Evolutionary conservation across 1,284 basidiomycete genomes (phyloP).

Genomic region (Puccinia brachypodii): DNA sequence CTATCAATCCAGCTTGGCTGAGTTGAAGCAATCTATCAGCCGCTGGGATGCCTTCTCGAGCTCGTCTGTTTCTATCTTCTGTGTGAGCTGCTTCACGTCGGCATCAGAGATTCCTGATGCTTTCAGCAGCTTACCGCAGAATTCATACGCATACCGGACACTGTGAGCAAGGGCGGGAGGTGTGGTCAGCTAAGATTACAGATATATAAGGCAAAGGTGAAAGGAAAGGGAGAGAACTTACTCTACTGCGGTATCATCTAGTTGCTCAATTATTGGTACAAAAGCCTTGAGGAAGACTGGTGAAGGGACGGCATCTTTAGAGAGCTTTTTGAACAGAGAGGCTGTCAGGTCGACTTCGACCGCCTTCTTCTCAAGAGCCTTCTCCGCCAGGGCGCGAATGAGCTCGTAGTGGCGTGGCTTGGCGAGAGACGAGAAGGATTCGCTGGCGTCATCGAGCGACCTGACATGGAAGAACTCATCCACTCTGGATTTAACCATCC

Average conservation of each 20-base stretch:
- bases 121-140: slow-evolving; percentile 11
- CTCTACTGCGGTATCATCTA: slow-evolving; percentile 23
- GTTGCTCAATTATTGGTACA: neutral
- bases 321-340: slow-evolving; percentile 1
- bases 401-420: neutral
- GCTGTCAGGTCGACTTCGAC: neutral
- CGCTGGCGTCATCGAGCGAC: neutral
- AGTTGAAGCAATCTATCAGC: neutral
- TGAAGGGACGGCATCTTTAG: neutral
- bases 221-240: slow-evolving; percentile 3
- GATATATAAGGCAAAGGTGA: neutral
- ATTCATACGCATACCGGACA: slow-evolving; percentile 24
- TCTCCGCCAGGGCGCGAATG: neutral
- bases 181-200: neutral
- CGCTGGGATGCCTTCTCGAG: neutral
- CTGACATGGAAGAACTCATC: slow-evolving; percentile 24
- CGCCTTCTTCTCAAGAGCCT: neutral
- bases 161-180: neutral
- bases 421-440: neutral
- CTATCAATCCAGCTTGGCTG: slow-evolving; percentile 20
- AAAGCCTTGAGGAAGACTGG: slow-evolving; percentile 5
- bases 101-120: neutral
- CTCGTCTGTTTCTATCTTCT: slow-evolving; percentile 23
- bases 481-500: neutral
- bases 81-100: neutral